Conservation (phyloP, 2,329 filamentous ascomycete species). For the Nemania sp. region DNA sequence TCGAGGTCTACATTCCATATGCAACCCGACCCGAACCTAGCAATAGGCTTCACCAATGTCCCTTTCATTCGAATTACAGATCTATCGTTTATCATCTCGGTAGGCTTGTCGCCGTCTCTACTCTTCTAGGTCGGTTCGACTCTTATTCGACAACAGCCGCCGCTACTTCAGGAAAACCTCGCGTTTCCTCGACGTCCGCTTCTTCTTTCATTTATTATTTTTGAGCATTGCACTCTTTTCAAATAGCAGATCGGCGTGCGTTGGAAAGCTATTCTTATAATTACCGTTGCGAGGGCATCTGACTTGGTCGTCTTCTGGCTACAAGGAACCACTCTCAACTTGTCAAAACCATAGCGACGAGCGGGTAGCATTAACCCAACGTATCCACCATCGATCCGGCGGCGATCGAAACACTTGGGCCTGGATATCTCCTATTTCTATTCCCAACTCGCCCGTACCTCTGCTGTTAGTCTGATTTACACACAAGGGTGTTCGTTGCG, state of each 20-base stretch:
- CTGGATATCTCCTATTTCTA: not conserved
- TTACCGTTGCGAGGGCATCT: constrained; percentile 8
- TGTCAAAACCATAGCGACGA: constrained; percentile 16
- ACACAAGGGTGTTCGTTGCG: not conserved
- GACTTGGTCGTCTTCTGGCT: constrained; percentile 13
- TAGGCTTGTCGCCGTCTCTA: constrained; percentile 25
- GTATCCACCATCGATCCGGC: not conserved
- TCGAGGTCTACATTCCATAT: constrained; percentile 56
- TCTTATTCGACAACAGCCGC: constrained; percentile 23
- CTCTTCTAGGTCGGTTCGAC: constrained; percentile 18
- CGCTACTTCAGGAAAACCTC: constrained; percentile 14
- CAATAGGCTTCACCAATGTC: constrained; percentile 42
- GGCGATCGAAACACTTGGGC: constrained; percentile 13
- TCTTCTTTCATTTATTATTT: too few species aligned
- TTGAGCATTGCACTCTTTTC: too few species aligned
- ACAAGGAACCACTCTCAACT: constrained; percentile 12
- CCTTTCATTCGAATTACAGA: constrained; percentile 37
- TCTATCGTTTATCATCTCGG: constrained; percentile 39
- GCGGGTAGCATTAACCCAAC: constrained; percentile 1
- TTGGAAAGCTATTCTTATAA: constrained; percentile 6
- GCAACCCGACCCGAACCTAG: constrained; percentile 46
- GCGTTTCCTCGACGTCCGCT: constrained; percentile 30
- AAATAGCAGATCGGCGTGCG: constrained; percentile 18
- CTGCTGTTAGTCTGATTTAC: not conserved
- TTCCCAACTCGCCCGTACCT: not conserved